These are phyloP conservation scores for Leucosporidium scottii DNA, from an alignment of 768 basidiomycete genomes.

Conservation along the genomic window DNA sequence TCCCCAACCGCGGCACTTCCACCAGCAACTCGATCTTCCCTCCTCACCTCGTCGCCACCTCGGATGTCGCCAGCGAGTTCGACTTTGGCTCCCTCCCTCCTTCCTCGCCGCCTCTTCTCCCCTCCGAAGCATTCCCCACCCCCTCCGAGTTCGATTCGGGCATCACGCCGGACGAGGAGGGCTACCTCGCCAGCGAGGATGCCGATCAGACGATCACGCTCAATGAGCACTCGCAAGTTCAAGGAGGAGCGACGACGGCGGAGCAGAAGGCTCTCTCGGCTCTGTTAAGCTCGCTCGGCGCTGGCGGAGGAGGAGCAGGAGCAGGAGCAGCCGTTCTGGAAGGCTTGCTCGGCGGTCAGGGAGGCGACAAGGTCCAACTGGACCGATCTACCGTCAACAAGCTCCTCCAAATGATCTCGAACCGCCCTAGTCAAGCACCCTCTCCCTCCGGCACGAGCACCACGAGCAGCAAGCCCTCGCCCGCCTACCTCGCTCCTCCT, in stretches of 20 bases:
- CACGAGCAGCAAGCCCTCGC: too few species aligned
- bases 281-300: conserved; percentile 18
- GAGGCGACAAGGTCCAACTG: conserved; percentile 13
- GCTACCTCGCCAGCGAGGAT: conserved; percentile 17
- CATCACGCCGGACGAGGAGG: conserved; percentile 30
- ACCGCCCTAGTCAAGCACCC: neutral
- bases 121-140: conserved; percentile 24
- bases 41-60: neutral
- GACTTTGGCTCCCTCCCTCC: conserved; percentile 28
- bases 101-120: conserved; percentile 23
- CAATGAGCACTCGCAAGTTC: too few species aligned
- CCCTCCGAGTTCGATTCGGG: conserved; percentile 29
- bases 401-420: conserved; percentile 24
- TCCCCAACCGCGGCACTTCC: conserved; percentile 5
- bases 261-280: conserved; percentile 16
- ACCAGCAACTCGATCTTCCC: conserved; percentile 16
- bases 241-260: conserved; percentile 17
- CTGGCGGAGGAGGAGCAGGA: neutral
- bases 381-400: conserved; percentile 26
- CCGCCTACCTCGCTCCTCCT: too few species aligned
- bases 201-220: neutral
- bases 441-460: too few species aligned
- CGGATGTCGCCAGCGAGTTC: conserved; percentile 24
- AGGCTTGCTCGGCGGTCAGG: neutral
- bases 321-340: neutral